Conservation (phyloP, 1,284 basidiomycete genomes). For the Pseudozyma pruni region DNA sequence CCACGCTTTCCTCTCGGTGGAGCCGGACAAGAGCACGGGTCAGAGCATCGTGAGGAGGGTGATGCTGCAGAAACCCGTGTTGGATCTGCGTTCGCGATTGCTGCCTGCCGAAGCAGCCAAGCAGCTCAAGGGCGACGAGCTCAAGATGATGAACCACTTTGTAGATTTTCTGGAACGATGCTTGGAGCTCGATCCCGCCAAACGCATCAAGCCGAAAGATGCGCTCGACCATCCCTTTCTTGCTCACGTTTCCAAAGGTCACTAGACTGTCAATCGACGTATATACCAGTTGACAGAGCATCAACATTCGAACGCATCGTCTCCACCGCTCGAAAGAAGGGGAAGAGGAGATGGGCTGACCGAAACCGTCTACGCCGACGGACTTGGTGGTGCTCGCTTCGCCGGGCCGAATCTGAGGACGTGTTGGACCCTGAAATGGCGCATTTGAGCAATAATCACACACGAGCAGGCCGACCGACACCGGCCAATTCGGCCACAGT, state of each 20-base stretch:
- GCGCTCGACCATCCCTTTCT: conserved; percentile 86
- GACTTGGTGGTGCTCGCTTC: too few relatives aligned
- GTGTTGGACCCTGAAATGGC: conserved; percentile 9
- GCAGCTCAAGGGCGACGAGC: conserved; percentile 87
- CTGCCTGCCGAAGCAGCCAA: conserved; percentile 78
- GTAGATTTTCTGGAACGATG: conserved; percentile 93
- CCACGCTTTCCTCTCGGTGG: conserved; percentile 68
- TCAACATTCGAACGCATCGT: too few relatives aligned
- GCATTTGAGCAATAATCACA: neutral
- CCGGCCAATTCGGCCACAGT: too few relatives aligned
- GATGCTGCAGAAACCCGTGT: conserved; percentile 82
- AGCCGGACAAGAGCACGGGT: conserved; percentile 59
- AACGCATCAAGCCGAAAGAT: conserved; percentile 86
- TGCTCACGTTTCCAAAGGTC: conserved; percentile 8
- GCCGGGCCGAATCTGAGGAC: neutral
- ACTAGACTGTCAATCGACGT: neutral
- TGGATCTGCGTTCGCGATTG: conserved; percentile 83
- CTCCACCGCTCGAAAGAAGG: too few relatives aligned
- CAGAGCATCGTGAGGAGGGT: conserved; percentile 82
- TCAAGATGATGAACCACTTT: conserved; percentile 82
- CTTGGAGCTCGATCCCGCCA: conserved; percentile 86
- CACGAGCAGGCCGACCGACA: conserved; percentile 6
- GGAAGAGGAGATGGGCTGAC: neutral
- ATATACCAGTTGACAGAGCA: too few relatives aligned
- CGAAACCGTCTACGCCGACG: neutral